Evolutionary conservation across 306 rosid genomes (phyloP).

Genomic region (Vigna nakashimae): DNA sequence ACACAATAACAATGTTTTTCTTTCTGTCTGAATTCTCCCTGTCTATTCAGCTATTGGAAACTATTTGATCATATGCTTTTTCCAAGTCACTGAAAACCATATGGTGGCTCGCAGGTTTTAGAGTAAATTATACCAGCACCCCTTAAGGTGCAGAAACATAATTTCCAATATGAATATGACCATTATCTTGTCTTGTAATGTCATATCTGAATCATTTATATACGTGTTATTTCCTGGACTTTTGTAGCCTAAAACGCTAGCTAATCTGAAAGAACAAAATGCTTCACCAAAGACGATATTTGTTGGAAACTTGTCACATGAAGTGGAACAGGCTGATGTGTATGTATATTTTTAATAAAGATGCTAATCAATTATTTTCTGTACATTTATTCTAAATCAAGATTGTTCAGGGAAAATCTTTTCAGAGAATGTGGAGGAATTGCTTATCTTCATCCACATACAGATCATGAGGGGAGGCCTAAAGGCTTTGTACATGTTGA

Average conservation of each 20-base stretch:
- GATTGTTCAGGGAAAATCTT: slow-evolving; percentile 59
- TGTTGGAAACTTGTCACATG: slow-evolving; percentile 64
- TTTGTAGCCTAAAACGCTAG: slow-evolving; percentile 64
- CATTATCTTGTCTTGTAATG: not conserved
- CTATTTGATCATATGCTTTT: no score
- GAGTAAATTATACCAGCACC: no score
- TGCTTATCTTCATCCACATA: slow-evolving; percentile 62
- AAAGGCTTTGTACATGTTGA: slow-evolving; percentile 78
- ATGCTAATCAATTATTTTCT: not conserved
- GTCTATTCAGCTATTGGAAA: no score
- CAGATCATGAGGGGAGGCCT: slow-evolving; percentile 52
- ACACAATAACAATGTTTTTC: no score
- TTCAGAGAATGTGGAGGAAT: slow-evolving; percentile 71
- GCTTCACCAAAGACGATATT: slow-evolving; percentile 59
- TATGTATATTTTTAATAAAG: slow-evolving; percentile 46
- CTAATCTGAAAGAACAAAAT: slow-evolving; percentile 45
- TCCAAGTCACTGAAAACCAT: no score
- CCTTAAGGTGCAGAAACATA: no score
- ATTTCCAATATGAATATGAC: no score
- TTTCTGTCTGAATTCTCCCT: no score
- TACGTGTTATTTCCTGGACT: not conserved
- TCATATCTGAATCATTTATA: not conserved
- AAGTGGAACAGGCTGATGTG: slow-evolving; percentile 67
- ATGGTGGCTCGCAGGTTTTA: no score
- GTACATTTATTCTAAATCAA: slow-evolving; percentile 24